Conservation (phyloP, 2,329 filamentous ascomycete genomes). For the Fusarium sp. region DNA sequence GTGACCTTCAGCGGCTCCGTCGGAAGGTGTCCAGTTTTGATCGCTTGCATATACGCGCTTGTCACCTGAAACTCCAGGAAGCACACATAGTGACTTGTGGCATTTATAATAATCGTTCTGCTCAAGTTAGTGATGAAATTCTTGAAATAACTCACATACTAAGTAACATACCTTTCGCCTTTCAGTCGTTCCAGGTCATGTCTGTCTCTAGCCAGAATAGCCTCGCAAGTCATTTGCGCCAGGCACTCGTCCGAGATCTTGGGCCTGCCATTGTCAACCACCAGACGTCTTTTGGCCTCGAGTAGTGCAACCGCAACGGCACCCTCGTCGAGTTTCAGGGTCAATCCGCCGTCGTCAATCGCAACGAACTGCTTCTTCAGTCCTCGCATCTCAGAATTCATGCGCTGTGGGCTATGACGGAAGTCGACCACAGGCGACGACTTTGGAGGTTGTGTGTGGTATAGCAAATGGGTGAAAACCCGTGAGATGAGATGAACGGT, state of each 20-base stretch:
- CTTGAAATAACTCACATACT: too few species aligned
- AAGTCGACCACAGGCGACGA: too few species aligned
- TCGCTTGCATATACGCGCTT: accelerated
- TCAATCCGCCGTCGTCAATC: not conserved
- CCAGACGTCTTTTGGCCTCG: not conserved
- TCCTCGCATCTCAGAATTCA: too few species aligned
- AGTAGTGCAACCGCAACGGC: not conserved
- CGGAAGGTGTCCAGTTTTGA: not conserved
- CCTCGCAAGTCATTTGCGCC: not conserved
- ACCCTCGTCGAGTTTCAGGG: too few species aligned
- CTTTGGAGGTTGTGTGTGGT: too few species aligned
- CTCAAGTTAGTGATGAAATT: too few species aligned
- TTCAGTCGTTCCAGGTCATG: too few species aligned
- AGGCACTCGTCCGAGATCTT: not conserved
- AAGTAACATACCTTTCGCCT: too few species aligned
- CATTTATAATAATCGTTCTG: not conserved
- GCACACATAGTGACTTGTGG: not conserved
- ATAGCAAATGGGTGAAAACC: too few species aligned
- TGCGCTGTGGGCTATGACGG: too few species aligned
- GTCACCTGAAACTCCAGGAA: not conserved
- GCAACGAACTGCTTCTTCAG: not conserved
- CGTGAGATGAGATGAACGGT: too few species aligned
- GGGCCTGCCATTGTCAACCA: accelerated
- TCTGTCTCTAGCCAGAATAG: not conserved
- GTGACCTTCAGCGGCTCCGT: not conserved